Conservation (phyloP, 2,329 filamentous ascomycete genomes). For the Fusarium sp. region DNA sequence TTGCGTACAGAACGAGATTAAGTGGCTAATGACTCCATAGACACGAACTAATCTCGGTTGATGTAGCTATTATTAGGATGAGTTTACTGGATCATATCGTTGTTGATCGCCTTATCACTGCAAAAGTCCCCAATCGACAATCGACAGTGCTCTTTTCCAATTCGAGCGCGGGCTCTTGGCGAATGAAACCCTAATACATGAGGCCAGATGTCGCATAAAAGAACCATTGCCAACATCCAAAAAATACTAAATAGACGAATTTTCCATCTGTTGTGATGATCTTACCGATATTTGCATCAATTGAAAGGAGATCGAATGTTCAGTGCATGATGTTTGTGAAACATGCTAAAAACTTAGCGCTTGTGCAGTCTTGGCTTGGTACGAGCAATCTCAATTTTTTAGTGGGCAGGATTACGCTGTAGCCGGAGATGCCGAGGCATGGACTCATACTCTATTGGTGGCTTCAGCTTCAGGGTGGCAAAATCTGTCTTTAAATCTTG, state of each 20-base stretch:
- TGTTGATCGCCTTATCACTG: no score
- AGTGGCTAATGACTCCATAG: neutral
- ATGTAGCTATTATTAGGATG: neutral
- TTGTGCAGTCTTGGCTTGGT: neutral
- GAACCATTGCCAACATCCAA: rapidly evolving
- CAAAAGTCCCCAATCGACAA: neutral
- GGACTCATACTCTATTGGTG: neutral
- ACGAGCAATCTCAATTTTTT: neutral
- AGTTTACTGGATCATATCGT: neutral
- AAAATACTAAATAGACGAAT: neutral
- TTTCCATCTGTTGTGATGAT: rapidly evolving
- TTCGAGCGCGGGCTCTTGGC: rapidly evolving
- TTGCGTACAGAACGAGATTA: neutral
- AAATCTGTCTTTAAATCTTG: no score
- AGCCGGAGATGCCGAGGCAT: neutral
- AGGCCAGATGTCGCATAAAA: neutral
- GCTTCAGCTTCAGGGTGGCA: neutral
- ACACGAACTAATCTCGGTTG: slow-evolving; percentile 20
- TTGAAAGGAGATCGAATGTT: neutral
- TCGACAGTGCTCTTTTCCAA: rapidly evolving
- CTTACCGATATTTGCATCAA: neutral
- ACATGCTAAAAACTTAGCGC: neutral
- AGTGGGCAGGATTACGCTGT: neutral
- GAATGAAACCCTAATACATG: rapidly evolving
- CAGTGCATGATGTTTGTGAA: neutral